These are phyloP conservation scores for Trametes sp. DNA, from an alignment of 1,284 basidiomycete genomes.

Conservation along the genomic window DNA sequence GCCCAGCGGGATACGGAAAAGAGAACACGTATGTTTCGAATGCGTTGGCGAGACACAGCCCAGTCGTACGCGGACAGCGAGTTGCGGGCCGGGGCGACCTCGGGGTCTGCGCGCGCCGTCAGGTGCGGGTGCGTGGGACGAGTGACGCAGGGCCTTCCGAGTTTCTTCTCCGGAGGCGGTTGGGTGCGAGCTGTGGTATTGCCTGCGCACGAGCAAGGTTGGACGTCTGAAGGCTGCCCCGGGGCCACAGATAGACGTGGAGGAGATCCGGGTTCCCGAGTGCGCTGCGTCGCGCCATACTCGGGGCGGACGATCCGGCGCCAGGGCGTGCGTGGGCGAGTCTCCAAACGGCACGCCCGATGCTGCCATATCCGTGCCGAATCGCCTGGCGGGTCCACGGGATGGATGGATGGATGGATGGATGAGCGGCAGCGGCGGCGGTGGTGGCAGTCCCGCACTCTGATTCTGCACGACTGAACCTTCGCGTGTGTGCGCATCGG, in stretches of 20 bases:
- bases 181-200: background rate
- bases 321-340: conserved; percentile 9
- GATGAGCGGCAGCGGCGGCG: background rate
- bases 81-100: background rate
- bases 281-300: conserved; percentile 10
- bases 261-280: conserved; percentile 7
- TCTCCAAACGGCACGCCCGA: conserved; percentile 33
- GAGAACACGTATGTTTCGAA: background rate
- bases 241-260: conserved; percentile 12
- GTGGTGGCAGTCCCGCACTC: background rate
- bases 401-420: background rate
- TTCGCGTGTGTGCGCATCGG: background rate
- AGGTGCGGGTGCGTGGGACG: conserved; percentile 6
- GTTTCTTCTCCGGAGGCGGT: conserved; percentile 5
- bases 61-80: conserved; percentile 2
- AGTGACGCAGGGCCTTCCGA: background rate
- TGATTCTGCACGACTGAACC: conserved; percentile 4
- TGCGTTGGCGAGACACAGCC: conserved; percentile 6
- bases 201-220: conserved; percentile 5
- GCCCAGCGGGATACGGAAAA: conserved; percentile 1
- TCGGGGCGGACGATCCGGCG: conserved; percentile 29
- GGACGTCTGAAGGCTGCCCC: conserved; percentile 3
- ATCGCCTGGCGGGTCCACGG: conserved; percentile 2
- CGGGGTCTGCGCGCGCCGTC: background rate
- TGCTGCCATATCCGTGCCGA: conserved; percentile 30